Conservation (phyloP, 441 rosid genomes). For the Metrosideros polymorpha region DNA sequence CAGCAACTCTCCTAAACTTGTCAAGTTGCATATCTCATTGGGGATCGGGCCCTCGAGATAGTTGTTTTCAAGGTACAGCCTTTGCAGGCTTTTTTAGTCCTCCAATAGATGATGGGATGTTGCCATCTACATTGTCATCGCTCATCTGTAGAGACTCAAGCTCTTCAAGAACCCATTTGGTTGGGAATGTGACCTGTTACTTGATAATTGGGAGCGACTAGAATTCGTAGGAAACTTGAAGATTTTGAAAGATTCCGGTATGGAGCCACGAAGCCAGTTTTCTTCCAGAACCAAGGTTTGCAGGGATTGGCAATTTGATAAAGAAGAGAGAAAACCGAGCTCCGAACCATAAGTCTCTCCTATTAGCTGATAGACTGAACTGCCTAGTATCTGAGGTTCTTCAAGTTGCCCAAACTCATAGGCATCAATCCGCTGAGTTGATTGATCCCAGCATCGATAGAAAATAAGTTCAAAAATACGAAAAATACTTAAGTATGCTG, state of each 20-base stretch:
- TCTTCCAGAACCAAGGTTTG: accelerated
- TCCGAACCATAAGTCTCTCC: neutral
- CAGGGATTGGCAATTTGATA: neutral
- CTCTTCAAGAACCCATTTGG: neutral
- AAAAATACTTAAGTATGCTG: neutral
- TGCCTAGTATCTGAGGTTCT: neutral
- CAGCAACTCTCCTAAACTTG: neutral
- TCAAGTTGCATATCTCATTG: neutral
- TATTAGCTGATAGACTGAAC: neutral
- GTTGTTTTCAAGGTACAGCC: neutral
- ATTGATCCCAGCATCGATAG: neutral
- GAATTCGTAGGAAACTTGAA: neutral
- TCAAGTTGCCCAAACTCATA: neutral
- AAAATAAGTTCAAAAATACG: neutral
- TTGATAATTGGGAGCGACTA: accelerated
- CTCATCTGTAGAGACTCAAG: neutral
- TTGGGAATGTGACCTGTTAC: neutral
- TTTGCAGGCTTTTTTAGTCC: neutral
- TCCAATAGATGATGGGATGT: neutral
- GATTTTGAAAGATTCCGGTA: neutral
- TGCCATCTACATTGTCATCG: neutral
- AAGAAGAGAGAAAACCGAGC: neutral
- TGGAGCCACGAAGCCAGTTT: neutral
- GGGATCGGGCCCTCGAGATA: neutral
- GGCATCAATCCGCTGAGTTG: neutral